phyloP scores from a whole-genome alignment of 1,284 basidiomycete genomes.

The Mycosarcoma maydis region DNA sequence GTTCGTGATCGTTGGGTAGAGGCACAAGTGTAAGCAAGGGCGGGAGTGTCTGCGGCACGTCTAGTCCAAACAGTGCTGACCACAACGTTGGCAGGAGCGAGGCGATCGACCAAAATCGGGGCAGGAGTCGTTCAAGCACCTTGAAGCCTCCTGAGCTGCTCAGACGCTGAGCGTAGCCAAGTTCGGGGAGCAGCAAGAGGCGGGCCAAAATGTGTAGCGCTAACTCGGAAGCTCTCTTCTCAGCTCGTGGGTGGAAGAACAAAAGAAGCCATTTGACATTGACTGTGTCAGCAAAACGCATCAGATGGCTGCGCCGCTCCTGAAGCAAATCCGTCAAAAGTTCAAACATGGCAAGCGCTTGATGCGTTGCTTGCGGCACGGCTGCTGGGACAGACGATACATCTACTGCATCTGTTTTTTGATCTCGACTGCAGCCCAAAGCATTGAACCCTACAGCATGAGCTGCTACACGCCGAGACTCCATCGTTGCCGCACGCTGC shows the following conservation, averaged over 20 bases:
- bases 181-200: slow-evolving; percentile 28
- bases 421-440: neutral
- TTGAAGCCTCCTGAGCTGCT: slow-evolving; percentile 76
- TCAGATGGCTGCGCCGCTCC: slow-evolving; percentile 44
- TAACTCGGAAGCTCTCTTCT: slow-evolving; percentile 30
- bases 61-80: slow-evolving; percentile 73
- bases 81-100: slow-evolving; percentile 73
- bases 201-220: slow-evolving; percentile 43
- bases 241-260: slow-evolving; percentile 56
- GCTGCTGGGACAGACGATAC: neutral
- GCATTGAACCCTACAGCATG: no score
- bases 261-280: slow-evolving; percentile 58
- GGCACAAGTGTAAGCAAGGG: slow-evolving; percentile 74
- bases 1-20: slow-evolving; percentile 68
- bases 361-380: neutral
- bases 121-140: slow-evolving; percentile 77
- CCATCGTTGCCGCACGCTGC: slow-evolving; percentile 12
- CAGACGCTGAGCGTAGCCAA: slow-evolving; percentile 70
- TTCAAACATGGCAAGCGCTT: slow-evolving; percentile 44
- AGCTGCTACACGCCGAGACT: neutral
- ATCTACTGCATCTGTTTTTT: no score
- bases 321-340: slow-evolving; percentile 34
- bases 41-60: slow-evolving; percentile 68
- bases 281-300: slow-evolving; percentile 36
- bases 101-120: slow-evolving; percentile 76